Evolutionary conservation across 192 early-diverging fungal genomes (phyloP).

Genomic region (Entomortierella parvispora): DNA sequence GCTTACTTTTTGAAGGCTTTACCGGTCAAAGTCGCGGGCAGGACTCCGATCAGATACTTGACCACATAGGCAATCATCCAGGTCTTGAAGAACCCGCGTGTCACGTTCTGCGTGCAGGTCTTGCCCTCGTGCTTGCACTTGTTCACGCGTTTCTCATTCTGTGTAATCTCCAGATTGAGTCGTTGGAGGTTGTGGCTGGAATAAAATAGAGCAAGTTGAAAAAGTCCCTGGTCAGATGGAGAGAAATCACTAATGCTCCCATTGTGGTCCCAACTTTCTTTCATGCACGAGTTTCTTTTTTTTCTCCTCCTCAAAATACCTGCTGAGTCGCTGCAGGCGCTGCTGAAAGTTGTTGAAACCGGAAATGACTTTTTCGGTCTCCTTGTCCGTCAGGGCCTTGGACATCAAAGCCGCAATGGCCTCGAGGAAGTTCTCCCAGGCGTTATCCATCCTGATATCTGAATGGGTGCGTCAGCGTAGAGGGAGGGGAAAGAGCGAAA

Average conservation of each 20-base stretch:
- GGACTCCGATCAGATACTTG: conserved; percentile 66
- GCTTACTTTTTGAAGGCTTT: conserved; percentile 63
- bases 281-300: not conserved
- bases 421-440: conserved; percentile 71
- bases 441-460: conserved; percentile 27
- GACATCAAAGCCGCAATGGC: conserved; percentile 67
- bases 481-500: not conserved
- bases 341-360: conserved; percentile 71
- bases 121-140: conserved; percentile 71
- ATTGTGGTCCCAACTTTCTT: not conserved
- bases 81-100: conserved; percentile 71
- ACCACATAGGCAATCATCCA: conserved; percentile 67
- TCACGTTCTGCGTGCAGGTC: conserved; percentile 70
- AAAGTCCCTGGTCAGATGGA: not conserved
- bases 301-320: conserved; percentile 51
- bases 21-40: conserved; percentile 64
- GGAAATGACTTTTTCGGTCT: conserved; percentile 68
- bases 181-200: conserved; percentile 59
- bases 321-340: conserved; percentile 72
- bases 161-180: conserved; percentile 50
- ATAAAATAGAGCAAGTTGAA: not conserved
- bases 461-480: conserved; percentile 1
- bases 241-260: not conserved
- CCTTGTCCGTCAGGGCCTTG: conserved; percentile 70
- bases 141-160: conserved; percentile 24